These are phyloP conservation scores for Phialocephala sp. DNA, from an alignment of 2,329 filamentous ascomycete species.

Conservation along the genomic window DNA sequence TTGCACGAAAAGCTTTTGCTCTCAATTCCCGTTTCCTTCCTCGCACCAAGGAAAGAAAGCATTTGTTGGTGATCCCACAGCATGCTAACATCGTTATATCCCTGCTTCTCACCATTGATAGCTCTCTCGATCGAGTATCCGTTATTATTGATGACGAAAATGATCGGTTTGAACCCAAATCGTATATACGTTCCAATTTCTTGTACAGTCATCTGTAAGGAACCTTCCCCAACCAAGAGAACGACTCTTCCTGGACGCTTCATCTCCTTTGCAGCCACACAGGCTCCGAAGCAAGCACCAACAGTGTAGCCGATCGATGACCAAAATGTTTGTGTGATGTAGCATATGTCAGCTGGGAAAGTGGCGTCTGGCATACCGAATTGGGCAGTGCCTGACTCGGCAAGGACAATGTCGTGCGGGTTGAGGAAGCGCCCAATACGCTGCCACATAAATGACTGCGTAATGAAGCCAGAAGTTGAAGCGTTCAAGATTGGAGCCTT, in stretches of 20 bases:
- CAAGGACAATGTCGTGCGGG: constrained; percentile 60
- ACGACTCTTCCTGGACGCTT: constrained; percentile 53
- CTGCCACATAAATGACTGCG: constrained; percentile 56
- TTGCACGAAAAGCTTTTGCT: constrained; percentile 45
- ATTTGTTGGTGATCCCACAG: constrained; percentile 58
- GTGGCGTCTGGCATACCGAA: constrained; percentile 58
- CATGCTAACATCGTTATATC: constrained; percentile 60
- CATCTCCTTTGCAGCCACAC: constrained; percentile 57
- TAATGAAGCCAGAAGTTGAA: constrained; percentile 47
- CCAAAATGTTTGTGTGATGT: constrained; percentile 61
- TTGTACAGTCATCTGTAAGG: constrained; percentile 70
- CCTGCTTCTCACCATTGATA: constrained; percentile 59
- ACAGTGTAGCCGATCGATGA: constrained; percentile 67
- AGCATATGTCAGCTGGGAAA: constrained; percentile 53
- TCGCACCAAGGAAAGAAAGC: constrained; percentile 54
- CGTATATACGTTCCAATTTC: constrained; percentile 68
- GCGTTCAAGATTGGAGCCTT: constrained; percentile 26
- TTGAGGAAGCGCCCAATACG: constrained; percentile 53
- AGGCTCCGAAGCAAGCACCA: constrained; percentile 59
- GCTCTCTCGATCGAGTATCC: constrained; percentile 64
- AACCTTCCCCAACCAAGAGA: constrained; percentile 67
- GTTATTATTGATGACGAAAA: constrained; percentile 63
- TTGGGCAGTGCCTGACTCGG: constrained; percentile 62
- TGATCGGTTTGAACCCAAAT: constrained; percentile 53
- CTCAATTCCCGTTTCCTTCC: constrained; percentile 44